Percentiles rank a stretch among this genome's conserved stretches.
phyloP scores from a whole-genome alignment of 345 rosid species.

The Brassica carinata region DNA sequence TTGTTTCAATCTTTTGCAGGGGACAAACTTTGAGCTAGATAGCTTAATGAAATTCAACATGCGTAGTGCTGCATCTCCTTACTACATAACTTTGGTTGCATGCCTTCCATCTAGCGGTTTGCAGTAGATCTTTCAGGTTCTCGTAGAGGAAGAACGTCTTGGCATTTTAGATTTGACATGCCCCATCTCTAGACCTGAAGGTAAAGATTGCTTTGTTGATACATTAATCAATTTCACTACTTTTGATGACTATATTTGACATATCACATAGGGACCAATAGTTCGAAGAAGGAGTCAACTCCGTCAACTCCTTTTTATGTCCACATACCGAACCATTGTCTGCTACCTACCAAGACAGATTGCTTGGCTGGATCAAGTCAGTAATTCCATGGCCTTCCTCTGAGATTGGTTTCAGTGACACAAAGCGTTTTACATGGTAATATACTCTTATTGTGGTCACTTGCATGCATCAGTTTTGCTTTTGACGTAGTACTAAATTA shows the following conservation, averaged over 20 bases:
- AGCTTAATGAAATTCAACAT: neutral
- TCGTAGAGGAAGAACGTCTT: neutral
- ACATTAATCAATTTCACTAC: neutral
- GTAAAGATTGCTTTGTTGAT: neutral
- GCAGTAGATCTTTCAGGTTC: neutral
- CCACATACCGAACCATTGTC: neutral
- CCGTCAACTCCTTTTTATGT: neutral
- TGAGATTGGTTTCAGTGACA: too few relatives aligned
- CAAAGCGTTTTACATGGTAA: too few relatives aligned
- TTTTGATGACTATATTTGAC: neutral
- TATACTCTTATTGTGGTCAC: too few relatives aligned
- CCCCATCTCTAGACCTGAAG: neutral
- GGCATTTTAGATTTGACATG: neutral
- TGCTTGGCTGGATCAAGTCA: too few relatives aligned
- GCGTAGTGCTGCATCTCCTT: neutral
- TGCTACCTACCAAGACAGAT: neutral
- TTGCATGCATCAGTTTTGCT: too few relatives aligned
- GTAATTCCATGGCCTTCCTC: too few relatives aligned
- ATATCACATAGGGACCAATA: neutral
- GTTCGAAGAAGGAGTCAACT: neutral
- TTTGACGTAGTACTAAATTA: too few relatives aligned
- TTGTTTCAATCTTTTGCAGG: neutral
- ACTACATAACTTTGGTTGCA: neutral
- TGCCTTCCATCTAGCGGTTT: neutral
- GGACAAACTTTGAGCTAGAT: neutral